Base-by-base conservation (phyloP, 164 flowering plant species). In the Vitis vinifera region DNA sequence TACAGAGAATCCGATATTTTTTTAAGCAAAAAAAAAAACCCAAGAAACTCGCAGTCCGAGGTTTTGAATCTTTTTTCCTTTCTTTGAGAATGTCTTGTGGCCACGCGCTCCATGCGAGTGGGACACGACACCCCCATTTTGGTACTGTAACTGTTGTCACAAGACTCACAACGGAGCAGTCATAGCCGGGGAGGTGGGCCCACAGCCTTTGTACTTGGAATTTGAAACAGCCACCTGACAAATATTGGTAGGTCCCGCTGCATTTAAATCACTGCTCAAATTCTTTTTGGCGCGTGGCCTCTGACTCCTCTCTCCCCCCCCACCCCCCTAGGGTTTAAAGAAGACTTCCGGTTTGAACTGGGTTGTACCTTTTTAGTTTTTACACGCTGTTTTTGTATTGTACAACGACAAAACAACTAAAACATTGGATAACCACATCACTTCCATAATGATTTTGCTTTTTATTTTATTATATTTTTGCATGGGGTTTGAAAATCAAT, bases 101-200 rank as follows among this genome's bases (percentile, higher is more conserved):
- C 67, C 74, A 71, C 80, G 63, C 7, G 10, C 52, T 62, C 68
- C 59, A 50, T 67, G 71, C 74, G 63, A 71, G 68, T 67, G 73
- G 53, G 29, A 63, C 58, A 30, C 64, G 73, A 59, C 14, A 17
- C 59, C 66, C 31, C 52, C 8, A 65, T 37, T 37, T 37, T 3
- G 27, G 16, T 29, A 9, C 8, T 49, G 68, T 55, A 11, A 29
- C 47, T 13, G 44, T 72, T 51, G 51, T 8, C 29, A 14, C 17
- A 17, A 17, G 17, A 17, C 17, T 17, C 17, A 17, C 64, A 56
- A 29, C 64, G n/a, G 23, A 23, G 59, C 64, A 48, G 63, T 30
- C 74, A 56, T 23, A 23, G 27, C 27, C 2, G 27, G 27, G 27
- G 27, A 23, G 2, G 62, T 11, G 68, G 68, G 68, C 2, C 68